A percentile compares a stretch with the other conserved stretches of the same genome.
These are phyloP conservation scores for Metarhizium anisopliae DNA, from an alignment of 2,329 filamentous ascomycete species.

Conservation along the genomic window DNA sequence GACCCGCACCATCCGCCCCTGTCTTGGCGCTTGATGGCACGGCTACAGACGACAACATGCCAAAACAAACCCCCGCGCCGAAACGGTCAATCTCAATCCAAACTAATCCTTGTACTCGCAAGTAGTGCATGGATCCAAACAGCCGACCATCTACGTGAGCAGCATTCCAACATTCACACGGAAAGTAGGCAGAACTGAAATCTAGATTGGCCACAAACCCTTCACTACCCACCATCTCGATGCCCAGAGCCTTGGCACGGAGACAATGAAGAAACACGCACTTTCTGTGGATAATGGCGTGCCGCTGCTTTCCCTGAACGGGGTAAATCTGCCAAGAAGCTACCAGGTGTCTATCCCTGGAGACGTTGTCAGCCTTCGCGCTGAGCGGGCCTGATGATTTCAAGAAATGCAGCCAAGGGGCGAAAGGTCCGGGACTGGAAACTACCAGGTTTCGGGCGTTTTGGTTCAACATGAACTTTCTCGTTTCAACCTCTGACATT, in stretches of 20 bases:
- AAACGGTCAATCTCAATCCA: no score
- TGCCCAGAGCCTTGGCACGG: neutral
- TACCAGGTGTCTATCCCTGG: constrained; percentile 4
- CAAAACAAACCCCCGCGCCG: neutral
- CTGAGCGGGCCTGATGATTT: neutral
- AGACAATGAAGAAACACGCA: neutral
- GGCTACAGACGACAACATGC: neutral
- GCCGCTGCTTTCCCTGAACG: neutral
- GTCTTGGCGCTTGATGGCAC: neutral
- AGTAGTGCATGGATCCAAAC: neutral
- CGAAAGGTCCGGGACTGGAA: no score
- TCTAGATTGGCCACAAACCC: neutral
- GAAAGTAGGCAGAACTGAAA: no score
- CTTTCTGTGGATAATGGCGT: neutral
- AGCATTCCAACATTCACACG: no score
- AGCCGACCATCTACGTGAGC: neutral
- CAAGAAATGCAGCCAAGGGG: no score
- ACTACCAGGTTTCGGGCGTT: no score
- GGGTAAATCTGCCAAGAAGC: neutral
- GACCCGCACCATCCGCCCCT: neutral
- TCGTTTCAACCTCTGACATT: no score
- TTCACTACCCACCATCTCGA: neutral
- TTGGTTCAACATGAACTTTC: no score
- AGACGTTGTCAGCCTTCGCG: neutral
- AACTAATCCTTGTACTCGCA: no score